These are phyloP conservation scores for Rutstroemia sydowiana DNA, from an alignment of 2,329 filamentous ascomycete genomes.

Conservation along the genomic window DNA sequence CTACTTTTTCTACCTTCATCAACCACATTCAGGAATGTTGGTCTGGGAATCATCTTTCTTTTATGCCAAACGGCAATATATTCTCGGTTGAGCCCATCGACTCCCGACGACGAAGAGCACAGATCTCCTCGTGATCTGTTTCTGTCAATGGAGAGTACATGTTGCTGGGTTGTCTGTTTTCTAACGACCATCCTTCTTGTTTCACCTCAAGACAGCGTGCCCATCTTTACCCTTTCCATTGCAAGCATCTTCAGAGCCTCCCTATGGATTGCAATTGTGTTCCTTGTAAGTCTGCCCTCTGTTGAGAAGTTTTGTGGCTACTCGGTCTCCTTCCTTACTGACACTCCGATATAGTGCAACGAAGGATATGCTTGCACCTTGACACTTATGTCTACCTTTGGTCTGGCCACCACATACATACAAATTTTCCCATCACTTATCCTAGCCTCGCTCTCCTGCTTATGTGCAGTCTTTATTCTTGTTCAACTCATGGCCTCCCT, in stretches of 20 bases:
- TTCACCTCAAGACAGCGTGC: not conserved
- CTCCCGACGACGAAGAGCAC: not conserved
- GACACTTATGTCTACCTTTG: conserved; percentile 4
- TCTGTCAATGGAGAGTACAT: not conserved
- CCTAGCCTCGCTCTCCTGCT: not conserved
- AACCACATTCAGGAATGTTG: not conserved
- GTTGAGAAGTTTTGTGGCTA: not conserved
- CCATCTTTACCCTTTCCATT: not conserved
- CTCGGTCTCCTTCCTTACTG: not conserved
- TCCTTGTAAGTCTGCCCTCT: conserved; percentile 1
- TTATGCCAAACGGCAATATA: conserved; percentile 5
- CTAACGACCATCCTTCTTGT: conserved; percentile 2
- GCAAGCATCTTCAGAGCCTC: not conserved
- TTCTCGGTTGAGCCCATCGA: not conserved
- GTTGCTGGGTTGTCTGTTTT: conserved; percentile 9
- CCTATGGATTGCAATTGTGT: not conserved
- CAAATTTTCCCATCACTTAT: not conserved
- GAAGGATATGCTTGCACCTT: conserved; percentile 4
- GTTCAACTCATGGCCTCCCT: not conserved
- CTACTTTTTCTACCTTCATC: conserved; percentile 1
- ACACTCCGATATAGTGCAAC: not conserved
- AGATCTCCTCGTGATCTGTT: not conserved
- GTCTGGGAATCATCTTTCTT: not conserved
- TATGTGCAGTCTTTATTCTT: conserved; percentile 2
- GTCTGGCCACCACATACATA: conserved; percentile 5